Evolutionary conservation across 441 rosid genomes (phyloP).

Genomic region (Bocquillonia castaneifolia): DNA sequence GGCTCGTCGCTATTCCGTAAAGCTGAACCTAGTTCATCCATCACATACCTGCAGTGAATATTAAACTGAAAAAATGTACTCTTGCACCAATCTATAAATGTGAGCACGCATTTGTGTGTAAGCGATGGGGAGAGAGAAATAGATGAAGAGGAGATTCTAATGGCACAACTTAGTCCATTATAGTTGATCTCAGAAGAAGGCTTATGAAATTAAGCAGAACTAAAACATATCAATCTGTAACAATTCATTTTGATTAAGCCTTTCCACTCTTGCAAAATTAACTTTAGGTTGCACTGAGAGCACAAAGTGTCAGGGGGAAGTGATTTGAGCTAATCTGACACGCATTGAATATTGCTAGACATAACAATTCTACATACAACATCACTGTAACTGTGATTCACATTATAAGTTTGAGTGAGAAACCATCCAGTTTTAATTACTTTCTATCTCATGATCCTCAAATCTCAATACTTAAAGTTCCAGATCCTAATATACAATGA

Average conservation of each 20-base stretch:
- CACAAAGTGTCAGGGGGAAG: background rate
- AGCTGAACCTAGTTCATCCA: slow-evolving; percentile 96
- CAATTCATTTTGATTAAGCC: background rate
- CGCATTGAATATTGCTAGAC: background rate
- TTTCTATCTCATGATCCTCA: background rate
- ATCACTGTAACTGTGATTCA: background rate
- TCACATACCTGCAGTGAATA: slow-evolving; percentile 65
- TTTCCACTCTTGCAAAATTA: background rate
- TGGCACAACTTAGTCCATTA: background rate
- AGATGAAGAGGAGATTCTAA: background rate
- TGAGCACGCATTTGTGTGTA: too few relatives aligned
- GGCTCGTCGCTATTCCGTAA: slow-evolving; percentile 84
- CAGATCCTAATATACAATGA: background rate
- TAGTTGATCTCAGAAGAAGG: background rate
- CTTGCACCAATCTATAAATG: slow-evolving; percentile 3
- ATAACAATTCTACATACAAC: background rate
- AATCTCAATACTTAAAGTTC: slow-evolving; percentile 1
- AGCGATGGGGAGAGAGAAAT: background rate
- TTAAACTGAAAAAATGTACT: slow-evolving; percentile 12
- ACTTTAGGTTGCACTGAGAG: background rate
- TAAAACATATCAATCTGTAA: background rate
- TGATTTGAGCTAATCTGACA: background rate
- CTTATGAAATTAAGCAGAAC: background rate
- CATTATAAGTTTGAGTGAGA: background rate
- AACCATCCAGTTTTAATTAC: background rate